Base-by-base conservation (phyloP, 495 filamentous ascomycete species). In the Penicillium goetzii region DNA sequence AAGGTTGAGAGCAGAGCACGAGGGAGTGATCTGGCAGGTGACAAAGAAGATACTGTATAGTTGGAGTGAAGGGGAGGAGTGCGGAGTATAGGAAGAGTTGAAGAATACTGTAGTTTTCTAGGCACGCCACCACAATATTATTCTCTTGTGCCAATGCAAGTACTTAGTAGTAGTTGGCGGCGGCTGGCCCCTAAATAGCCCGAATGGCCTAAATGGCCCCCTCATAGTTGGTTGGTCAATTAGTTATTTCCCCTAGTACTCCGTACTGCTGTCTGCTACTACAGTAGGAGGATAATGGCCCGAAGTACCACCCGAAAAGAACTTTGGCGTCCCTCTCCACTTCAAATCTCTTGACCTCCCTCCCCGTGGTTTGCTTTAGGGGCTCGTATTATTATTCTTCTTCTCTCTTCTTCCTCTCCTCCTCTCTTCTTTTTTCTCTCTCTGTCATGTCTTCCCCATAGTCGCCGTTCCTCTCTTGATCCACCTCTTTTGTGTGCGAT, bases 371-470 rank as follows among this genome's bases (percentile, higher is more conserved):
- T 49, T 26, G 26, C 14, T 25, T 47, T 47, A 47, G 43, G 43
- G 43, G 43, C 12, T 47, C 43, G 43, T 47, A 23, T 19, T 34
- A n/a, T n/a, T n/a, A n/a, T n/a, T n/a, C n/a, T 15, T 36, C 52
- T 55, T 17, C 15, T 15, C 17, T 19, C 17, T 9, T 38, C 53
- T 10, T 55, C 33, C 43, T 36, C 34, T 59, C 36, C 43, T 36
- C 15, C 15, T 38, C 19, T 56, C 15, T 21, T 40, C 10, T 30
- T 41, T 5, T 34, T 34, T 10, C 19, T 56, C 28, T 38, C 47
- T 40, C 43, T 54, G 30, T 19, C 56, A 59, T 45, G 30, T 56
- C 6, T 17, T 12, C 41, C 10, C 50, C 61, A 64, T 67, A 60
- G 57, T 45, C 17, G 12, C 25, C 25, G 41, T 40, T 38, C 21